A percentile compares a stretch with the other conserved stretches of the same genome.
phyloP scores from a whole-genome alignment of 805 yeast genomes.

The Hemisphaericaspora nanyangensis region DNA sequence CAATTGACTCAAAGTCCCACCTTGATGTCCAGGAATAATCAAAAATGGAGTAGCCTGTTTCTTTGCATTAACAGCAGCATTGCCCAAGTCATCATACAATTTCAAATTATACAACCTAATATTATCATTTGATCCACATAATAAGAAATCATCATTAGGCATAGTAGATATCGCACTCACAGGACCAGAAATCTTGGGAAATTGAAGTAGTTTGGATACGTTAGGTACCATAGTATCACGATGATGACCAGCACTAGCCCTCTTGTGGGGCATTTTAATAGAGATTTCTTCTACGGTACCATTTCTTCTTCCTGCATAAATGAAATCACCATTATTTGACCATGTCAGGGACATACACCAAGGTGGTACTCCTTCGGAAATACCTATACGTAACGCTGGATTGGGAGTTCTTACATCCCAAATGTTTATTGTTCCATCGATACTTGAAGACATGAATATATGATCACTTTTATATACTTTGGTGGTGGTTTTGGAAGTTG shows the following conservation, averaged over 20 bases:
- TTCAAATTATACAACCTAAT: constrained; percentile 78
- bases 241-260: constrained; percentile 15
- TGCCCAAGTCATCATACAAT: constrained; percentile 33
- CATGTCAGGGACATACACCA: constrained; percentile 92
- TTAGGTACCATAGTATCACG: constrained; percentile 34
- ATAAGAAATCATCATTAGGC: constrained; percentile 74
- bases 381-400: constrained; percentile 46
- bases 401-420: constrained; percentile 70
- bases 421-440: constrained; percentile 75
- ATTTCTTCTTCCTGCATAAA: constrained; percentile 87
- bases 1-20: constrained; percentile 77
- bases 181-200: constrained; percentile 88
- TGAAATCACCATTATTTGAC: constrained; percentile 76
- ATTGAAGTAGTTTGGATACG: constrained; percentile 57
- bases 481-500: constrained; percentile 14
- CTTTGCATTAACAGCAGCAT: constrained; percentile 21
- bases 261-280: constrained; percentile 51
- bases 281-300: constrained; percentile 78
- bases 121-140: constrained; percentile 90
- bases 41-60: constrained; percentile 66
- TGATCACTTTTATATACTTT: constrained; percentile 34
- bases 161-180: constrained; percentile 75
- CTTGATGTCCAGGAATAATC: constrained; percentile 95
- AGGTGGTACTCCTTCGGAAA: constrained; percentile 74
- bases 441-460: constrained; percentile 72